Evolutionary conservation across 2,329 filamentous ascomycete species (phyloP), one percentile per base, ranked within the genome.

Genomic region (Periconia sp.): DNA sequence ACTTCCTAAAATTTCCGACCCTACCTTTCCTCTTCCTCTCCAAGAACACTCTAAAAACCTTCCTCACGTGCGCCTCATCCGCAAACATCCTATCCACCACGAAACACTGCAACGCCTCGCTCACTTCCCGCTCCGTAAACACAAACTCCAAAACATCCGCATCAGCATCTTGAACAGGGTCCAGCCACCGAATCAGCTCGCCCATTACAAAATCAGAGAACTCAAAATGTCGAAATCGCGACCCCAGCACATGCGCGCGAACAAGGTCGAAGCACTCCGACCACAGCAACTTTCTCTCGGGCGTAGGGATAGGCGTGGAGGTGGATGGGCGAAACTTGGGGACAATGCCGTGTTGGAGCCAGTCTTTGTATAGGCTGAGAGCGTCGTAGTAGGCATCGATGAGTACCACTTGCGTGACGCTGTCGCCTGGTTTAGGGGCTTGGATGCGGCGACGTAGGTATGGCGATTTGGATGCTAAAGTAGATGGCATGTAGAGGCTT

Each of bases 191-290:
- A 3, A 41, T 31, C 13, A 55, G n/a, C 42, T 49, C 44, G 31
- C 18, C 17, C 37, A 55, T 20, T 10, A 55, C 45, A n/a, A 49
- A 46, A 8, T 45, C 49, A 33, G 46, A 45, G 13, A 55, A 55
- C 11, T 23, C 41, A 3, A 7, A 23, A 41, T 61, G 55, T 14
- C 41, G 20, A 14, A 63, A 57, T 1, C 31, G 48, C 1, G 54
- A 49, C 1, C 62, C 62, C 5, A 58, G 43, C 2, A 60, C 59
- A 17, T 65, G 62, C 2, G 62, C 61, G 23, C 58, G 59, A 1
- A 65, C 52, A 0, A 63, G 37, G 19, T 58, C 58, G 10, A 60
- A 43, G 6, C 56, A 59, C 3, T 60, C 53, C 13, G 44, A 3
- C 17, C 63, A 50, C 0, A 44, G 37, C 1, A 60, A 41, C 2